Conservation (phyloP, 148 eudicot genomes). For the Suaeda aralocaspica region DNA sequence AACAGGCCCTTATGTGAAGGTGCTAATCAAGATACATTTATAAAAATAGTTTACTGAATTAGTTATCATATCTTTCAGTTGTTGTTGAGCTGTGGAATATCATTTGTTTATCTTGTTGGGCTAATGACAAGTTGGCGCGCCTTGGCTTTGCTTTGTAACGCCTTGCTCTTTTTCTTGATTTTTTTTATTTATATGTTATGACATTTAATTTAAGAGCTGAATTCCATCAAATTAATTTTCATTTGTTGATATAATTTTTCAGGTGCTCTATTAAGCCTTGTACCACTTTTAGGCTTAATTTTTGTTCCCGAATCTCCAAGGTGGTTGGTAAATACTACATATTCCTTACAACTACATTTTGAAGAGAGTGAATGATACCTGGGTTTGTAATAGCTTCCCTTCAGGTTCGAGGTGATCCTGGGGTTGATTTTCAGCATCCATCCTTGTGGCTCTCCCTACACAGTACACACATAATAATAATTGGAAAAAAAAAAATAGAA, state of each 20-base stretch:
- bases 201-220: not conserved
- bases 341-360: too few relatives aligned
- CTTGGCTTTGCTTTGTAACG: conserved; percentile 40
- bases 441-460: too few relatives aligned
- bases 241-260: conserved; percentile 14
- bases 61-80: conserved; percentile 25
- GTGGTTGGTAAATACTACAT: conserved; percentile 55
- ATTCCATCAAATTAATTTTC: not conserved
- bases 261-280: conserved; percentile 45
- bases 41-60: not conserved
- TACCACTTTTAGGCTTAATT: conserved; percentile 40
- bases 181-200: not conserved
- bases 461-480: too few relatives aligned
- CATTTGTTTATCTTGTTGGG: conserved; percentile 34
- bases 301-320: conserved; percentile 63
- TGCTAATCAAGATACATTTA: too few relatives aligned
- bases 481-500: too few relatives aligned
- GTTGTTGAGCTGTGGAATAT: conserved; percentile 26
- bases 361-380: too few relatives aligned
- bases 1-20: not conserved
- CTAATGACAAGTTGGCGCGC: conserved; percentile 36
- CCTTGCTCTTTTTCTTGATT: not conserved
- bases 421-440: too few relatives aligned
- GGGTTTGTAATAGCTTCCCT: too few relatives aligned
- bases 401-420: too few relatives aligned